Percentiles rank a stretch among this genome's conserved stretches.
These are phyloP conservation scores for Rhizopus sp. DNA, from an alignment of 371 early-diverging fungal species.

Conservation along the genomic window DNA sequence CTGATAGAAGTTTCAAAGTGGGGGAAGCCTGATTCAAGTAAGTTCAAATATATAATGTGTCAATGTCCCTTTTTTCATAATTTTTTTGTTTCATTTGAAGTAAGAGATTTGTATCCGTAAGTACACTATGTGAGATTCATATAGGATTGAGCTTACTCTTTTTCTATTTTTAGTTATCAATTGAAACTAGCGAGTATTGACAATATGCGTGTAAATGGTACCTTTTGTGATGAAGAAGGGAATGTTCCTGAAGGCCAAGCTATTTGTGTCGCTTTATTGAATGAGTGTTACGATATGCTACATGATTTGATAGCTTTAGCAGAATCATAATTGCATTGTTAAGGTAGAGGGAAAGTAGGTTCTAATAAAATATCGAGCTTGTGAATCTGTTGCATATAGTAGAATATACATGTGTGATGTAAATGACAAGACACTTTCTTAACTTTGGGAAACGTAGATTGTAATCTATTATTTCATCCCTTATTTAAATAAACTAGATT, in stretches of 20 bases:
- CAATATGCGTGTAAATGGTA: conserved; percentile 82
- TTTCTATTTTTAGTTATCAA: conserved; percentile 54
- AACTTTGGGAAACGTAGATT: too few species aligned
- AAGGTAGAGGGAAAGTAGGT: too few species aligned
- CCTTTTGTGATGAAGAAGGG: conserved; percentile 82
- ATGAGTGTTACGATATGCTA: conserved; percentile 88
- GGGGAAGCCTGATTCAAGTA: conserved; percentile 78
- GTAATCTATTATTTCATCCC: too few species aligned
- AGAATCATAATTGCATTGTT: conserved; percentile 6
- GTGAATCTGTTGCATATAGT: too few species aligned
- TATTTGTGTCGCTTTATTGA: conserved; percentile 78
- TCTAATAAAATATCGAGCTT: too few species aligned
- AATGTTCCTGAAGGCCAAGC: conserved; percentile 86
- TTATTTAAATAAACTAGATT: too few species aligned
- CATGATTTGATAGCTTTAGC: conserved; percentile 65
- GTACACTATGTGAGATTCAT: conserved; percentile 3
- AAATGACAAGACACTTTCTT: too few species aligned
- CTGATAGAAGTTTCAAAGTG: conserved; percentile 80
- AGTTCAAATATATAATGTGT: conserved; percentile 1
- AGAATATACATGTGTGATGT: too few species aligned
- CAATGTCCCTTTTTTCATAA: background rate
- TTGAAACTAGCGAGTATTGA: conserved; percentile 85
- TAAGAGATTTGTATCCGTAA: conserved; percentile 82
- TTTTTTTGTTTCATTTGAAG: conserved; percentile 8
- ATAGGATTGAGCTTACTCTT: too few species aligned